Evolutionary conservation across 345 rosid species (phyloP), one percentile per base, ranked within the genome.

Genomic region (Syzygium oleosum): DNA sequence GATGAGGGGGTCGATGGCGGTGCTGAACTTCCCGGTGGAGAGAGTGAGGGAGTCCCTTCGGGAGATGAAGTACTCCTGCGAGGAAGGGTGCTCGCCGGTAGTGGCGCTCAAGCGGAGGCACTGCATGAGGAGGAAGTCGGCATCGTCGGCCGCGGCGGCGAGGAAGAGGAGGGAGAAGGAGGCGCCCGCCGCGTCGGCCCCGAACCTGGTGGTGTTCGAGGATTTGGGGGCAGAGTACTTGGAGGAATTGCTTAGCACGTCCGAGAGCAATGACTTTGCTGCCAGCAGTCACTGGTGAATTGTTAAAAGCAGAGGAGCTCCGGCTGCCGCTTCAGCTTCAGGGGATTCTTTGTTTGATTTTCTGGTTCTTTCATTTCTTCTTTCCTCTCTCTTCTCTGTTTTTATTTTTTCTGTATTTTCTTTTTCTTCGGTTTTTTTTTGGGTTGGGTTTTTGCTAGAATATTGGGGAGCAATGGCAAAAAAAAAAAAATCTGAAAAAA

Each of bases 31-130:
- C 78, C 91, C 94, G 13, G 91, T 55, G 78, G 94, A 91, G 43
- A 84, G n/a, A 87, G 93, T 91, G 43, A 89, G 87, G 88, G 93
- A 92, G 61, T 92, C 94, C 25, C 90, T 92, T 8, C 86, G 90
- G 53, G 91, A 90, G 27, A 92, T 92, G 61, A 89, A 89, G 85
- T 88, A 85, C 58, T 34, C 84, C 38, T 87, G 65, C 41, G 92
- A 91, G 56, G 93, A 92, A 41, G 94, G 94, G 68, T 91, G 92
- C 59, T 92, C 94, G 41, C 94, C 94, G 41, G 92, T 91, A 11
- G 46, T 90, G 55, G 93, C 92, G 5, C 89, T 92, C 17, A 92
- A 92, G 92, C 86, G 88, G 84, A 85, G 86, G 68, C 93, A 92
- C 87, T 91, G 93, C 6, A 84, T 91, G 89, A 91, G 89, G 86